phyloP scores from a whole-genome alignment of 495 filamentous ascomycete genomes.

The Pyrenula aspistea region DNA sequence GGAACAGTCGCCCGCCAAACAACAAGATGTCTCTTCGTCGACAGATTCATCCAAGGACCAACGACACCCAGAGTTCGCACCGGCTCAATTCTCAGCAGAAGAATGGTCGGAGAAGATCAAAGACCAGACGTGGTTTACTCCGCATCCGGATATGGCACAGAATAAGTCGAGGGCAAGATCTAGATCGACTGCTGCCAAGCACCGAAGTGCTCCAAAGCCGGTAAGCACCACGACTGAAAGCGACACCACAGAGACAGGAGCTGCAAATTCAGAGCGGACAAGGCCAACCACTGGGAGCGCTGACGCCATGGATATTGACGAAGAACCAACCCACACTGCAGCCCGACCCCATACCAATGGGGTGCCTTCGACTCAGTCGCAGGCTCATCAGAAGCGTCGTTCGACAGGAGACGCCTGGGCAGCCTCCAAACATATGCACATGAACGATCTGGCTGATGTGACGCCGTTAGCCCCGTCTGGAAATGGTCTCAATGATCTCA shows the following conservation, averaged over 20 bases:
- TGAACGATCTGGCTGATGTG: slow-evolving; percentile 53
- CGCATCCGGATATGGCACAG: slow-evolving; percentile 7
- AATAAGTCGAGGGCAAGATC: neutral
- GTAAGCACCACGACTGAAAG: slow-evolving; percentile 29
- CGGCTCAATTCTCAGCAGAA: slow-evolving; percentile 47
- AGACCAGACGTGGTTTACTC: slow-evolving; percentile 12
- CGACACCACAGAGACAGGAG: slow-evolving; percentile 25
- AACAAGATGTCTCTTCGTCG: neutral
- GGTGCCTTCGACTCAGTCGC: neutral
- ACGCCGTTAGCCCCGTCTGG: slow-evolving; percentile 48
- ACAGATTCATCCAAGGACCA: slow-evolving; percentile 1
- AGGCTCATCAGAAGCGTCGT: neutral
- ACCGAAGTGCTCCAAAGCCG: slow-evolving; percentile 14
- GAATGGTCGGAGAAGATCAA: slow-evolving; percentile 47
- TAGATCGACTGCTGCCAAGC: slow-evolving; percentile 15
- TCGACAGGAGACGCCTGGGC: slow-evolving; percentile 4
- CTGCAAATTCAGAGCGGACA: slow-evolving; percentile 11
- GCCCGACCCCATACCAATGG: slow-evolving; percentile 1
- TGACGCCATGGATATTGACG: slow-evolving; percentile 41
- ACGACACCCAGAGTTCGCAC: slow-evolving; percentile 13
- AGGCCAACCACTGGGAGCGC: slow-evolving; percentile 8
- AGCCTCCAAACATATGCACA: slow-evolving; percentile 20
- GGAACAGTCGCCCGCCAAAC: slow-evolving; percentile 19
- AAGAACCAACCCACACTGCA: slow-evolving; percentile 16
- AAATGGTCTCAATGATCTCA: slow-evolving; percentile 48